These are phyloP conservation scores for Camelina hispida DNA, from an alignment of 345 rosid genomes.

Conservation along the genomic window DNA sequence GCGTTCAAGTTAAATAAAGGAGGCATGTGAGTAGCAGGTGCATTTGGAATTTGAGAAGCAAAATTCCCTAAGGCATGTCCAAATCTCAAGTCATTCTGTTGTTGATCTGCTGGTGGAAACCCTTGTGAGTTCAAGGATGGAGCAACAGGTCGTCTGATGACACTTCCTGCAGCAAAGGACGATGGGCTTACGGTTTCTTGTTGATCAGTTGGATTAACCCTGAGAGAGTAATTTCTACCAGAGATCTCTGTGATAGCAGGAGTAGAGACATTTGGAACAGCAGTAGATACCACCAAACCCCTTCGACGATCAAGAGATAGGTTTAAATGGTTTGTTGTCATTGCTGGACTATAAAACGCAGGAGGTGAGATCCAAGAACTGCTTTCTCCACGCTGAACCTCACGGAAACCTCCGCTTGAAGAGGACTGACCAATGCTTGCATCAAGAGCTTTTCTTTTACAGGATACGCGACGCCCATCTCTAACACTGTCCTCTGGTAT, in stretches of 20 bases:
- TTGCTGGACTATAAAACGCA: slow-evolving; percentile 43
- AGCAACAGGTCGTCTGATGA: slow-evolving; percentile 49
- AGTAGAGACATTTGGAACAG: slow-evolving; percentile 46
- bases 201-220: slow-evolving; percentile 60
- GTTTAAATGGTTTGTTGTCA: slow-evolving; percentile 49
- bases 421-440: slow-evolving; percentile 71
- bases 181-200: slow-evolving; percentile 50
- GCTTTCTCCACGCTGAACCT: slow-evolving; percentile 59
- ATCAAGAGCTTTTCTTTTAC: slow-evolving; percentile 84
- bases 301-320: slow-evolving; percentile 57
- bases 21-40: slow-evolving; percentile 54
- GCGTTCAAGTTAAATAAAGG: slow-evolving; percentile 60
- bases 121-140: slow-evolving; percentile 54
- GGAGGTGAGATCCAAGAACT: slow-evolving; percentile 55
- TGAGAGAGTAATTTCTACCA: slow-evolving; percentile 60
- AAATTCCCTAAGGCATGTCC: slow-evolving; percentile 46
- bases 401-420: slow-evolving; percentile 55
- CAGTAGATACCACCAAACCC: slow-evolving; percentile 45
- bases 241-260: slow-evolving; percentile 52
- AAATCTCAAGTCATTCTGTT: slow-evolving; percentile 52
- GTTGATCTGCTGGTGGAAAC: slow-evolving; percentile 53
- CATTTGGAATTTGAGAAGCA: slow-evolving; percentile 48
- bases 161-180: slow-evolving; percentile 55
- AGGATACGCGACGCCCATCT: slow-evolving; percentile 63
- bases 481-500: slow-evolving; percentile 50